Conservation (phyloP, 345 rosid species). For the Excoecaria cochinchinensis region DNA sequence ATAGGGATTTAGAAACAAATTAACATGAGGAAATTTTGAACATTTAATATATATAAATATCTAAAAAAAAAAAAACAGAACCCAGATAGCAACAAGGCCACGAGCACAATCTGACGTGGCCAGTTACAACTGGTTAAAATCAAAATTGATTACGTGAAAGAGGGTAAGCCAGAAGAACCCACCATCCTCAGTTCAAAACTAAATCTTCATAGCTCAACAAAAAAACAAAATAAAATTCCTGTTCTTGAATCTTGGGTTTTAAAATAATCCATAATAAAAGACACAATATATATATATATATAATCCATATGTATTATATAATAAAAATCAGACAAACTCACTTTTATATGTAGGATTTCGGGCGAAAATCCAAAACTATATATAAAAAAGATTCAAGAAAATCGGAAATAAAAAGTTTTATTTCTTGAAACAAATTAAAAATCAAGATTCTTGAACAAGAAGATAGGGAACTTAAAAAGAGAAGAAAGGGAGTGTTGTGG, state of each 20-base stretch:
- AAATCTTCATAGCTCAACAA: slow-evolving; percentile 16
- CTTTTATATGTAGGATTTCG: no score
- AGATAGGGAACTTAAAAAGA: no score
- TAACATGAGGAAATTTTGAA: not conserved
- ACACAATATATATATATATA: not conserved
- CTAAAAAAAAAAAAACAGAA: not conserved
- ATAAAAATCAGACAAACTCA: no score
- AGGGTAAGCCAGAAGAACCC: slow-evolving; percentile 24
- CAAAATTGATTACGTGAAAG: slow-evolving; percentile 25
- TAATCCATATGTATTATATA: no score
- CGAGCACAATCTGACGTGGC: slow-evolving; percentile 32
- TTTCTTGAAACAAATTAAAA: no score
- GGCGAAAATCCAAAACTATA: no score
- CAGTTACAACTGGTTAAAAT: slow-evolving; percentile 23
- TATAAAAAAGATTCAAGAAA: no score
- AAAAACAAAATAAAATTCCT: not conserved
- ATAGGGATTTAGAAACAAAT: not conserved
- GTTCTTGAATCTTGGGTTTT: not conserved
- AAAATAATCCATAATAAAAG: not conserved
- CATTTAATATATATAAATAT: not conserved
- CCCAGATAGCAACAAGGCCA: slow-evolving; percentile 14
- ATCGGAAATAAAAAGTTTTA: no score
- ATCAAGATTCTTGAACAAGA: no score
- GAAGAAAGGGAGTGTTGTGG: no score
- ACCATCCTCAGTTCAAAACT: slow-evolving; percentile 7